Conservation (phyloP, 225 moss, liverwort and hornwort genomes). For the Rhytidiadelphus loreus region DNA sequence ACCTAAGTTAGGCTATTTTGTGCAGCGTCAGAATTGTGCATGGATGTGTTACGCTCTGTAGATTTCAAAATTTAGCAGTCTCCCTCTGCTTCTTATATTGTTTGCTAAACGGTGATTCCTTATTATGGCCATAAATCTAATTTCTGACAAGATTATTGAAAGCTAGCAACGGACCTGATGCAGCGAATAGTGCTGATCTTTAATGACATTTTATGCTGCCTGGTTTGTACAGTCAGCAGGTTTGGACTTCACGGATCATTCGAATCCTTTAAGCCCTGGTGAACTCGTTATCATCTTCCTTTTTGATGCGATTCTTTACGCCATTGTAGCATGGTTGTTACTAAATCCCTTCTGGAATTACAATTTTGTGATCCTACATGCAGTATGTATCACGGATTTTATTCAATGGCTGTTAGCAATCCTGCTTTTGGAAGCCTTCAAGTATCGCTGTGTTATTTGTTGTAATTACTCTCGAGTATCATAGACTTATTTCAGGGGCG, state of each 20-base stretch:
- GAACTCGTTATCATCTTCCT: conserved; percentile 69
- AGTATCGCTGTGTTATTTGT: not conserved
- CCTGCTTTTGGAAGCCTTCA: not conserved
- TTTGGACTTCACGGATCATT: conserved; percentile 54
- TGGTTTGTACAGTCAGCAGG: conserved; percentile 21
- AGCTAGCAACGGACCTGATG: not conserved
- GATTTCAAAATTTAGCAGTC: not conserved
- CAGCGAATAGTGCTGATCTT: not conserved
- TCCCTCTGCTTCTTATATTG: not conserved
- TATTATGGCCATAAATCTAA: not conserved
- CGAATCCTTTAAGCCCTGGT: conserved; percentile 70
- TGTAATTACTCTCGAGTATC: not conserved
- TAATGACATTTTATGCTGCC: not conserved
- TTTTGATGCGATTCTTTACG: conserved; percentile 52
- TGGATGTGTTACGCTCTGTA: not conserved
- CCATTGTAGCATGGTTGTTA: conserved; percentile 61
- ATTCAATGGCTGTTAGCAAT: not conserved
- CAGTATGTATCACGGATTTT: not conserved
- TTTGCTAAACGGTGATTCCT: not conserved
- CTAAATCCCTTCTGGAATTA: not conserved
- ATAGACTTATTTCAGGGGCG: not conserved
- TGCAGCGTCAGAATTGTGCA: not conserved
- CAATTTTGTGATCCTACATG: not conserved
- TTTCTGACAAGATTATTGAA: not conserved
- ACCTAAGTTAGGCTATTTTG: not conserved